Evolutionary conservation across 2,329 filamentous ascomycete species (phyloP).

Genomic region (Claviceps purpurea): DNA sequence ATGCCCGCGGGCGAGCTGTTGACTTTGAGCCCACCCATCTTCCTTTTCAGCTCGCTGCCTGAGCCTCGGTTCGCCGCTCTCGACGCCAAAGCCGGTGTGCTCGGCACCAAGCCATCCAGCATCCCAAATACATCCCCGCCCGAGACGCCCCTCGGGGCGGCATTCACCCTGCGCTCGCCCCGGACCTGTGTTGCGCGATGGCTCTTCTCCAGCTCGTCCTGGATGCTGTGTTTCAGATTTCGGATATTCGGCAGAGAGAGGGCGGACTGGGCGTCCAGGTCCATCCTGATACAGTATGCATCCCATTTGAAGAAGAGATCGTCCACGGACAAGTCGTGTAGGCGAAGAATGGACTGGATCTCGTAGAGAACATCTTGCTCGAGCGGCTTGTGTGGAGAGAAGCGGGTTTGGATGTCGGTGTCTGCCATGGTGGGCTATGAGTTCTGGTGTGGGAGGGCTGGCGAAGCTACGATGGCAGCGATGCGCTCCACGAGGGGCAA

Average conservation of each 20-base stretch:
- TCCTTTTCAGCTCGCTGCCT: constrained; percentile 20
- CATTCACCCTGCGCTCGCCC: constrained; percentile 46
- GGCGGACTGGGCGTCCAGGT: constrained; percentile 55
- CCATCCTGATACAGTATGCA: constrained; percentile 92
- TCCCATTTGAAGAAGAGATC: constrained; percentile 99
- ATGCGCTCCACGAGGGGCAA: no score
- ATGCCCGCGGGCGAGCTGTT: constrained; percentile 22
- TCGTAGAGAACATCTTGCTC: constrained; percentile 68
- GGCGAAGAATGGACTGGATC: constrained; percentile 70
- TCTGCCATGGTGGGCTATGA: constrained; percentile 20
- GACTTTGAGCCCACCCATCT: constrained; percentile 16
- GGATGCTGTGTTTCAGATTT: constrained; percentile 74
- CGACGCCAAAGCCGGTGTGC: constrained; percentile 35
- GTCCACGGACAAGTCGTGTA: constrained; percentile 69
- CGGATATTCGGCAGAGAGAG: constrained; percentile 54
- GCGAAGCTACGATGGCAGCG: no score
- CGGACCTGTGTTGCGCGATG: constrained; percentile 51
- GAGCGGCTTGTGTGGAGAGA: constrained; percentile 34
- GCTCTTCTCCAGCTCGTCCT: constrained; percentile 69
- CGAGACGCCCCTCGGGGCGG: constrained; percentile 49
- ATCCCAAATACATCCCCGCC: constrained; percentile 70
- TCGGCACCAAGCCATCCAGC: constrained; percentile 58
- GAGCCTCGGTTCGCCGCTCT: constrained; percentile 26
- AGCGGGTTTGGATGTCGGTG: constrained; percentile 21
- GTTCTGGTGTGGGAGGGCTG: no score